phyloP scores from a whole-genome alignment of 139 green algal species.

The Eudorina sp. region DNA sequence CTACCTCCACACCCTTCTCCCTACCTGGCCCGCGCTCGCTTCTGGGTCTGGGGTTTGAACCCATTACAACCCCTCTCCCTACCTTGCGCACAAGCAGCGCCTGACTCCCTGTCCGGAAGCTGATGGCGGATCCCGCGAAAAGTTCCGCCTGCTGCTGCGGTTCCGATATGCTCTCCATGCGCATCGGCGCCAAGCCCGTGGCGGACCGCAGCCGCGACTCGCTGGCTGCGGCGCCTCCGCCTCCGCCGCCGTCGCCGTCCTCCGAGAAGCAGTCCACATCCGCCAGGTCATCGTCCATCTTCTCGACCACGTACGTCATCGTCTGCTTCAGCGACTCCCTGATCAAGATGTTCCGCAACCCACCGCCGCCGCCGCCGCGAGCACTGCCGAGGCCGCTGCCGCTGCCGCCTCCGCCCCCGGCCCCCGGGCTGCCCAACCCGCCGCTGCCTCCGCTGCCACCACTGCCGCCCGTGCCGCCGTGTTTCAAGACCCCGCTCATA shows the following conservation, averaged over 20 bases:
- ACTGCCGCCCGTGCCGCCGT: background rate
- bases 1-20: no score
- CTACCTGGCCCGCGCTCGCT: no score
- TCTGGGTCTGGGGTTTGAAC: no score
- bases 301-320: background rate
- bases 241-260: background rate
- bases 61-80: no score
- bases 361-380: background rate
- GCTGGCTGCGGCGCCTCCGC: background rate
- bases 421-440: background rate
- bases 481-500: constrained; percentile 14
- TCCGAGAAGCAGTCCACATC: constrained; percentile 19
- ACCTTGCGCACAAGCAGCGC: constrained; percentile 22
- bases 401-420: background rate
- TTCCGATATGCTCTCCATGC: constrained; percentile 15
- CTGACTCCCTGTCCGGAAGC: constrained; percentile 5
- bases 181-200: background rate
- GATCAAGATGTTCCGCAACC: constrained; percentile 10
- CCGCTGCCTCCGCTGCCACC: background rate
- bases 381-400: background rate
- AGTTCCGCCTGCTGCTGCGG: background rate
- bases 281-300: background rate
- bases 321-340: background rate
- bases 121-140: background rate
- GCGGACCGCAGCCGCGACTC: background rate